Base-by-base conservation (phyloP, 2,329 filamentous ascomycete genomes). In the Diaporthe sp. region DNA sequence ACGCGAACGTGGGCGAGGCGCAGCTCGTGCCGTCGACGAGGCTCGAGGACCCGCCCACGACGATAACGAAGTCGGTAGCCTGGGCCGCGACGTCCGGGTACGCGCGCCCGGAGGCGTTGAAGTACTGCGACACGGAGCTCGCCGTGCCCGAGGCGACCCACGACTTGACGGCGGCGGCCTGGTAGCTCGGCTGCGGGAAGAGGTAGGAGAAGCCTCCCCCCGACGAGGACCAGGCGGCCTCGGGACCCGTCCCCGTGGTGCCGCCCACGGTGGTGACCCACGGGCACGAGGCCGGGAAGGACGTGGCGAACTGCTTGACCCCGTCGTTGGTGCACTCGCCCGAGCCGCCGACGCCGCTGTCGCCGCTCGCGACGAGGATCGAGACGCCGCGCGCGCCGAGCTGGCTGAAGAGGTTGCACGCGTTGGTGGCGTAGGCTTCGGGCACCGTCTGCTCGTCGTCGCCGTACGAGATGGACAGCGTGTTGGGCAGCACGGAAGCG, bases 381-480 rank as follows among this genome's bases (percentile, higher is more conserved):
- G 91, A 90, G 25, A 94, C 90, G 46, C 93, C 93, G 19, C 93
- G 89, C 0, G 90, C 87, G 34, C 91, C 92, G 7, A 95, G 88
- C 77, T 93, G 90, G 51, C 87, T 87, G 83, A 94, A 94, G 44
- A 91, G 88, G 74, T 89, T 86, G 79, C 89, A 88, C 25, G 85
- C 82, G 10, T 83, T 82, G 28, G 79, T 86, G 13, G 91, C 89
- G 80, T 94, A 94, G 4, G 86, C 83, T 44, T 84, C 83, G 0
- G 92, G 91, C 0, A 94, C 85, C 6, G 79, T 79, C 61, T 77
- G 75, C 75, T 95, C 93, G 62, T 92, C 87, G 78, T 94, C 92
- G 37, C 92, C 92, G 80, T 94, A 95, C 0, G 92, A 94, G n/a
- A 92, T 93, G 55, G 88, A 89, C 57, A 95, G 86, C 25, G 94